These are phyloP conservation scores for Macadamia tetraphylla DNA, from an alignment of 164 flowering plant genomes.

Conservation along the genomic window DNA sequence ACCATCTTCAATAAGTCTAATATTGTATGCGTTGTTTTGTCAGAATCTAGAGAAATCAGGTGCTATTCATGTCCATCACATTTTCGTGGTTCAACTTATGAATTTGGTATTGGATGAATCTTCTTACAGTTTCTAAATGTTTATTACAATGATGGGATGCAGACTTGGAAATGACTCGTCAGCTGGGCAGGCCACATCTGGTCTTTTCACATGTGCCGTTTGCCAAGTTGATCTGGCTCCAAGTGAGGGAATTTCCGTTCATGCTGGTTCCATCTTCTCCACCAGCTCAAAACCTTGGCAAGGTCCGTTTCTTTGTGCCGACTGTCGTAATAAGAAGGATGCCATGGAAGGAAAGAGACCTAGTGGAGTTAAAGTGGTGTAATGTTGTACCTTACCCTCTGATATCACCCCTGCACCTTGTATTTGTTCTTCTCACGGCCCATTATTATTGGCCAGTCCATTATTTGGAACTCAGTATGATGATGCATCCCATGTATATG, in stretches of 20 bases:
- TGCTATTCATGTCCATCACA: no score
- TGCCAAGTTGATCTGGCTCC: slow-evolving; percentile 88
- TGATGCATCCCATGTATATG: slow-evolving; percentile 4
- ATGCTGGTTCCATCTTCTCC: slow-evolving; percentile 86
- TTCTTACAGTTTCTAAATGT: background rate
- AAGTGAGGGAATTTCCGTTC: slow-evolving; percentile 83
- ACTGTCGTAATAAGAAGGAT: slow-evolving; percentile 67
- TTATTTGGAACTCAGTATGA: slow-evolving; percentile 16
- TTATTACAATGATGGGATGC: slow-evolving; percentile 6
- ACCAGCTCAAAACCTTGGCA: slow-evolving; percentile 84
- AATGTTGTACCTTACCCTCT: slow-evolving; percentile 1
- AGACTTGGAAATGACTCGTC: slow-evolving; percentile 64
- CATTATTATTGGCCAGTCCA: slow-evolving; percentile 16
- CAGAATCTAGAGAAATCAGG: no score
- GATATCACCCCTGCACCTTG: background rate
- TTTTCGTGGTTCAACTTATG: no score
- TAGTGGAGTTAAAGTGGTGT: slow-evolving; percentile 54
- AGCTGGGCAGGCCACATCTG: slow-evolving; percentile 34
- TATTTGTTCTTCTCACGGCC: slow-evolving; percentile 7
- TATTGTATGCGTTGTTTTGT: no score
- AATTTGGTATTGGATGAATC: background rate
- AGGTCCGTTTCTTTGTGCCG: slow-evolving; percentile 84
- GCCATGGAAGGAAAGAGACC: slow-evolving; percentile 86
- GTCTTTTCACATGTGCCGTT: slow-evolving; percentile 69
- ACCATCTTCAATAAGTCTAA: no score